A percentile compares a stretch with the other conserved stretches of the same genome.
Evolutionary conservation across 768 basidiomycete species (phyloP).

Genomic region (Termitomyces sp.): DNA sequence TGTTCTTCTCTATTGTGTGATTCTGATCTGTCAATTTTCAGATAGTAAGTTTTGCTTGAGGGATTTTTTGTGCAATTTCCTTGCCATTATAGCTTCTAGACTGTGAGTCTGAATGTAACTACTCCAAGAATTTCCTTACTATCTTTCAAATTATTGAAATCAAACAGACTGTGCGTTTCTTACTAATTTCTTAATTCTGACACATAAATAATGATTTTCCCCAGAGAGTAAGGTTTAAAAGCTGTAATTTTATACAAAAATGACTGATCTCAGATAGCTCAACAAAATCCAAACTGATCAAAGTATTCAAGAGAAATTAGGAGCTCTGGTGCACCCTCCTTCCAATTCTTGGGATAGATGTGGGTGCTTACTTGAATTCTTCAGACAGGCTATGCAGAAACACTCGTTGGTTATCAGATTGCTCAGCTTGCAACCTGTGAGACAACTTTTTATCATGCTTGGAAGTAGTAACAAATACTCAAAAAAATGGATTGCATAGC

Average conservation of each 20-base stretch:
- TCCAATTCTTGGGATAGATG: too few species aligned
- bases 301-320: constrained; percentile 1
- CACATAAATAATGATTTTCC: too few species aligned
- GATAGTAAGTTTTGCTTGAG: background rate
- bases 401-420: constrained; percentile 2
- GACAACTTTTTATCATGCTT: background rate
- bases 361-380: too few species aligned
- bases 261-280: background rate
- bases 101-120: too few species aligned
- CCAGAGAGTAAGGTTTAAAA: background rate
- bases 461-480: background rate
- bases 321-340: background rate
- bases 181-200: too few species aligned
- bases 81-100: background rate
- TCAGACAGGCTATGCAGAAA: background rate
- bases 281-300: background rate
- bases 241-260: background rate
- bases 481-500: background rate
- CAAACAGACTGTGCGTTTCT: background rate
- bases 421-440: constrained; percentile 7
- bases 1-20: too few species aligned
- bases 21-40: too few species aligned
- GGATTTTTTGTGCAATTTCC: background rate
- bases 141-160: background rate
- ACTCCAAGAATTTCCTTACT: background rate